Conservation (phyloP, 306 rosid species). For the Ammopiptanthus mongolicus region DNA sequence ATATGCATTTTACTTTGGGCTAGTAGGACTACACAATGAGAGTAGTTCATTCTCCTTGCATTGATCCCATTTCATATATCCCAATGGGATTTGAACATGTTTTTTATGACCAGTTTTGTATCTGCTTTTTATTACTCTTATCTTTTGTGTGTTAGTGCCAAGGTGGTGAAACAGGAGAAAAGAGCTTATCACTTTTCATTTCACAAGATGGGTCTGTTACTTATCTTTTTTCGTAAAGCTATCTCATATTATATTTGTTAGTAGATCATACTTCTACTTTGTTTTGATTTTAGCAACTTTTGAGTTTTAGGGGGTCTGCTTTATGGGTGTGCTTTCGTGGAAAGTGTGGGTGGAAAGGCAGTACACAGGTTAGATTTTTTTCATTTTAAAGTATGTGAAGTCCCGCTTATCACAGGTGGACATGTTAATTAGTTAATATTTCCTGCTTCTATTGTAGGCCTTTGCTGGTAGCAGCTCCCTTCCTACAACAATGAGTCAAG, state of each 20-base stretch:
- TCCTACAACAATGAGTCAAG: background rate
- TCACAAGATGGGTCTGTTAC: conserved; percentile 57
- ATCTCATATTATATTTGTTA: conserved; percentile 2
- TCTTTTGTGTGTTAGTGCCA: conserved; percentile 50
- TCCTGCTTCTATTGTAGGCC: conserved; percentile 47
- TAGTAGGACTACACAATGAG: background rate
- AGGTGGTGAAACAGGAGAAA: conserved; percentile 70
- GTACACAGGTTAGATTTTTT: conserved; percentile 50
- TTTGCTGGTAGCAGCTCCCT: conserved; percentile 41
- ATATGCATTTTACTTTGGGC: background rate
- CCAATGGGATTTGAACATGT: background rate
- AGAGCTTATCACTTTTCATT: conserved; percentile 56
- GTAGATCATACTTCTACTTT: background rate
- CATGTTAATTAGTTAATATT: conserved; percentile 5
- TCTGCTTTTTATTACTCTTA: background rate
- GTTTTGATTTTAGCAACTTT: conserved; percentile 11
- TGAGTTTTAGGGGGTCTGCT: conserved; percentile 58
- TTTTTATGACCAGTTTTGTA: background rate
- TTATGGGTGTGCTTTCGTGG: conserved; percentile 76
- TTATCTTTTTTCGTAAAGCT: background rate
- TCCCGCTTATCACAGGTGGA: background rate
- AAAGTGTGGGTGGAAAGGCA: conserved; percentile 89
- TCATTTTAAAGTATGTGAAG: background rate
- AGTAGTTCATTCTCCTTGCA: conserved; percentile 1
- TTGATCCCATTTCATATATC: background rate